These are phyloP conservation scores for Saitoella complicata DNA, from an alignment of 805 yeast species.

Conservation along the genomic window DNA sequence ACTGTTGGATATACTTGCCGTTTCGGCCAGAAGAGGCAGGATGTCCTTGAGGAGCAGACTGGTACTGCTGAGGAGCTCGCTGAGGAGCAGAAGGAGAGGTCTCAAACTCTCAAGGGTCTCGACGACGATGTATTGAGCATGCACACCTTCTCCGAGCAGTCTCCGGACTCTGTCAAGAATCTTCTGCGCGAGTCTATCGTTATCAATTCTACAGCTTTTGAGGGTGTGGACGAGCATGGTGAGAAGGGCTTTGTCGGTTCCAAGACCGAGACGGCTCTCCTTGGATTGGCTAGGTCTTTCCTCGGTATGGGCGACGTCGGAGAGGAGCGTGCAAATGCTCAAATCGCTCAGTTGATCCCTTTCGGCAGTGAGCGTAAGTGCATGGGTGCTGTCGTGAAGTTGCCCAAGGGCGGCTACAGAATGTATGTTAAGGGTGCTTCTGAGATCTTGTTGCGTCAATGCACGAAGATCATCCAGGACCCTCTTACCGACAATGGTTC, in stretches of 20 bases:
- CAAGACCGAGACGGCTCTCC: slow-evolving; percentile 83
- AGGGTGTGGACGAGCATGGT: slow-evolving; percentile 29
- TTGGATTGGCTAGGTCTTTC: slow-evolving; percentile 45
- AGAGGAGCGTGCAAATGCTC: slow-evolving; percentile 26
- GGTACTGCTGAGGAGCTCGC: not conserved
- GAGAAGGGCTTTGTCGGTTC: slow-evolving; percentile 69
- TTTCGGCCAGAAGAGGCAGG: slow-evolving; percentile 20
- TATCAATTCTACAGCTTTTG: slow-evolving; percentile 83
- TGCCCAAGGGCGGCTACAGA: slow-evolving; percentile 31
- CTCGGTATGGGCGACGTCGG: slow-evolving; percentile 36
- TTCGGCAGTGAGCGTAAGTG: slow-evolving; percentile 88
- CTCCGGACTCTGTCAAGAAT: slow-evolving; percentile 5
- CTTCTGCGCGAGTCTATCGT: slow-evolving; percentile 41
- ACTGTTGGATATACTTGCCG: slow-evolving; percentile 36
- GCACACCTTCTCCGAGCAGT: slow-evolving; percentile 10
- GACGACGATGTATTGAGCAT: slow-evolving; percentile 5
- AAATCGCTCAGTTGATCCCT: slow-evolving; percentile 59
- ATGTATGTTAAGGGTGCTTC: slow-evolving; percentile 86
- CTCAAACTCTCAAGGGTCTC: not conserved
- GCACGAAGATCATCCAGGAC: slow-evolving; percentile 25
- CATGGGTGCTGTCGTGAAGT: slow-evolving; percentile 62
- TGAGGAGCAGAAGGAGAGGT: slow-evolving; percentile 6
- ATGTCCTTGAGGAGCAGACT: not conserved
- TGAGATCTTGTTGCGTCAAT: slow-evolving; percentile 56
- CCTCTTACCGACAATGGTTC: slow-evolving; percentile 2